A percentile compares a stretch with the other conserved stretches of the same genome.
Conservation (phyloP, 176 grass and related monocot genomes). For the Ampelocalamus luodianensis region DNA sequence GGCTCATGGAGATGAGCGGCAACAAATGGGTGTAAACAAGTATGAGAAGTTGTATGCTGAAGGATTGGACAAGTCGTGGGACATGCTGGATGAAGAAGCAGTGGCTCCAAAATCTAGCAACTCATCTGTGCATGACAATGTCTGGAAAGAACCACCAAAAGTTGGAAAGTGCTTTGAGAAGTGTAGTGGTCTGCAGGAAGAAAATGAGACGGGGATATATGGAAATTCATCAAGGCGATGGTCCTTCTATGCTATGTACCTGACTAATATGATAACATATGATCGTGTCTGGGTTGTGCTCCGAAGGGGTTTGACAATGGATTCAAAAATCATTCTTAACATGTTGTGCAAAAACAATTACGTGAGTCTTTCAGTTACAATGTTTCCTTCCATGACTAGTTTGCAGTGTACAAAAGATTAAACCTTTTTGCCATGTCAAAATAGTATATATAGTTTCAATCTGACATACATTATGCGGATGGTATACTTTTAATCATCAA, state of each 20-base stretch:
- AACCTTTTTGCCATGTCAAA: conserved; percentile 7
- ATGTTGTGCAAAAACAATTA: conserved; percentile 60
- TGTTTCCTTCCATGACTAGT: conserved; percentile 34
- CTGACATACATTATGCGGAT: conserved; percentile 17
- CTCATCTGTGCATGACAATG: conserved; percentile 43
- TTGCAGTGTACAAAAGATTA: conserved; percentile 22
- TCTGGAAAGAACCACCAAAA: conserved; percentile 39
- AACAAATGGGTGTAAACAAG: conserved; percentile 46
- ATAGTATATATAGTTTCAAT: conserved; percentile 8
- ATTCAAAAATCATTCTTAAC: conserved; percentile 59
- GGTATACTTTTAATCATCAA: conserved; percentile 21
- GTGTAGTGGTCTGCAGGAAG: conserved; percentile 15
- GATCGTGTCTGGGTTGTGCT: conserved; percentile 69
- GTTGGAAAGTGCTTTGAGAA: conserved; percentile 43
- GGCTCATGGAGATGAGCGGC: conserved; percentile 49
- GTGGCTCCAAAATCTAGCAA: conserved; percentile 44
- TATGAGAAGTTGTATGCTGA: conserved; percentile 48
- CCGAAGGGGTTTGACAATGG: conserved; percentile 48
- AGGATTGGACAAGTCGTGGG: conserved; percentile 48
- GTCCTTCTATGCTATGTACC: conserved; percentile 61
- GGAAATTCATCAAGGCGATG: conserved; percentile 45
- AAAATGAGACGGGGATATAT: conserved; percentile 35
- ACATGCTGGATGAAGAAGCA: conserved; percentile 52
- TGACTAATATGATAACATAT: conserved; percentile 77
- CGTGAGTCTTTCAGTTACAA: conserved; percentile 58